Evolutionary conservation across 2,329 filamentous ascomycete genomes (phyloP).

Genomic region (Hymenoscyphus fructigenus): DNA sequence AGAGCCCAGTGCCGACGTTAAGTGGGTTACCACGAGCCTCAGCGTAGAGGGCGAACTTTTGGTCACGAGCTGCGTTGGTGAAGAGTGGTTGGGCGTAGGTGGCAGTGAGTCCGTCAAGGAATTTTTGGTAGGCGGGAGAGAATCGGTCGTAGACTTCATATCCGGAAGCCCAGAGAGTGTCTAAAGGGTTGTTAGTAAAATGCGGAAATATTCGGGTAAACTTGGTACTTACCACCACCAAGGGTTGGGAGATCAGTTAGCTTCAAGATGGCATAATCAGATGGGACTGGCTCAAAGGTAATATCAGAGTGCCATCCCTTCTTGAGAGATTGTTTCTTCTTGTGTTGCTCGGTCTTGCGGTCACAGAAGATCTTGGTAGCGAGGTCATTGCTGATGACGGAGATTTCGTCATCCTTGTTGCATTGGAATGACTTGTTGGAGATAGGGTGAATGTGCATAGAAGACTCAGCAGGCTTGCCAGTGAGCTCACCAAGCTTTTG

Average conservation of each 20-base stretch:
- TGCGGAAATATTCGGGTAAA: slow-evolving; percentile 36
- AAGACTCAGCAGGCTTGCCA: slow-evolving; percentile 55
- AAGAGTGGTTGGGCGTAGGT: slow-evolving; percentile 54
- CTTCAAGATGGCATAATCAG: slow-evolving; percentile 54
- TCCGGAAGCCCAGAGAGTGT: slow-evolving; percentile 50
- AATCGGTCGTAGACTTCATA: slow-evolving; percentile 67
- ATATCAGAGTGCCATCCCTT: slow-evolving; percentile 54
- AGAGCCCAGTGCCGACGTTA: slow-evolving; percentile 53
- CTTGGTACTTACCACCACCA: slow-evolving; percentile 44
- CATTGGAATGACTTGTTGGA: slow-evolving; percentile 40
- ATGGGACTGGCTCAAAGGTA: slow-evolving; percentile 53
- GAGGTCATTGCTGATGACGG: slow-evolving; percentile 58
- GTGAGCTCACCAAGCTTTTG: slow-evolving; percentile 54
- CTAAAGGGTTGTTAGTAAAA: slow-evolving; percentile 11
- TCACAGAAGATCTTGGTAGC: slow-evolving; percentile 50
- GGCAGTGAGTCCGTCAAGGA: slow-evolving; percentile 59
- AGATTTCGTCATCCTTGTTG: slow-evolving; percentile 56
- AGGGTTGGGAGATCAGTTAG: slow-evolving; percentile 47
- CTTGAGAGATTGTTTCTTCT: slow-evolving; percentile 48
- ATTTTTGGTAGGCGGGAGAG: slow-evolving; percentile 53
- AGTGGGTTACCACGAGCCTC: slow-evolving; percentile 52
- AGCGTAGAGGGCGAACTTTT: slow-evolving; percentile 47
- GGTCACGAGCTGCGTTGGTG: slow-evolving; percentile 45
- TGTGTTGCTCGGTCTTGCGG: slow-evolving; percentile 38
- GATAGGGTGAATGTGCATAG: slow-evolving; percentile 57